Evolutionary conservation across 345 rosid species (phyloP), one percentile per base, ranked within the genome.

Genomic region (Chamaenerion angustifolium): DNA sequence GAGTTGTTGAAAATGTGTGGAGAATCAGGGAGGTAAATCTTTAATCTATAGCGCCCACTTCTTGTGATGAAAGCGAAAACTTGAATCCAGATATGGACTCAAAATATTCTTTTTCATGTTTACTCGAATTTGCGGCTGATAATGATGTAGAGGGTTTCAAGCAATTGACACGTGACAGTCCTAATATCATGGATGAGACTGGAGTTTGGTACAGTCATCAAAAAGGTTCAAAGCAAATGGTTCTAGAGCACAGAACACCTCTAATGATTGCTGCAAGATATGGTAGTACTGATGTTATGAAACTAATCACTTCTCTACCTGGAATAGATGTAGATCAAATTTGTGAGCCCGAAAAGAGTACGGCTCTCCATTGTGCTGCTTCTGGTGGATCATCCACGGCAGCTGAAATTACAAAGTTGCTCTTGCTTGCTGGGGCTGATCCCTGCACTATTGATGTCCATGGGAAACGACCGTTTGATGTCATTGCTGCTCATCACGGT

Each of bases 251-350:
- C 69, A 74, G 98, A 50, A 86, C 95, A 0, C 89, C 95, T 23
- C 81, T 90, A 41, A 76, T 86, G 94, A 64, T 90, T 43, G 95
- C 98, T 47, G 78, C 92, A n/a, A 67, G 78, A 78, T 90, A 64
- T 47, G 95, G 94, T 48, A 83, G 94, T 79, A 75, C 71, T 65
- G 78, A 67, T 55, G 74, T 90, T 6, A 60, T 86, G 64, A 63
- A 46, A 23, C 83, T 76, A 57, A 76, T 83, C 11, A 42, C 81
- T 23, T 66, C 51, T 35, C 72, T 66, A 0, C 81, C 86, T 14
- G 53, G 56, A 59, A 80, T 66, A 0, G 83, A 86, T 47, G 82
- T 83, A 25, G 83, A 83, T 55, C 67, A 70, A 51, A 62, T 78
- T 10, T 74, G 75, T 46, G 95, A 90, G 13, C 72, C 81, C 0